Percentiles rank a stretch among this genome's conserved stretches.
These are phyloP conservation scores for Tulasnella sp. DNA, from an alignment of 768 basidiomycete genomes.

Conservation along the genomic window DNA sequence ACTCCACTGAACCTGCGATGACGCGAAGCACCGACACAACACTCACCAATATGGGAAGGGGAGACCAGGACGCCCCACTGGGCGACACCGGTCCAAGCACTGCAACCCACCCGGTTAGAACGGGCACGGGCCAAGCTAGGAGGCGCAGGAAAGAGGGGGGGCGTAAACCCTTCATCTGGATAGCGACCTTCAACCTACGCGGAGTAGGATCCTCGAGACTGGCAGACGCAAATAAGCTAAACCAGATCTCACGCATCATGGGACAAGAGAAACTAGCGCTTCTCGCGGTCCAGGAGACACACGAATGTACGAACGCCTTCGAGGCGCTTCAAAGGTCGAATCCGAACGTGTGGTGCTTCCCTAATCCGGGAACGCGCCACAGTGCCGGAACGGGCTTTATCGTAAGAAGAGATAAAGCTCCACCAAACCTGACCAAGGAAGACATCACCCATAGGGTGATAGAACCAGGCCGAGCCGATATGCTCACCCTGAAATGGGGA, in stretches of 20 bases:
- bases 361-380: not conserved
- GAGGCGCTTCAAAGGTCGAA: not conserved
- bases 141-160: not conserved
- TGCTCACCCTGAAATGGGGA: not conserved
- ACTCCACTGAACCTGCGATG: too few relatives aligned
- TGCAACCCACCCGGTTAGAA: too few relatives aligned
- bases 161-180: too few relatives aligned
- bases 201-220: not conserved
- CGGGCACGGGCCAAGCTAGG: too few relatives aligned
- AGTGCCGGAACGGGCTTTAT: not conserved
- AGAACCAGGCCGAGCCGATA: not conserved
- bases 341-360: not conserved
- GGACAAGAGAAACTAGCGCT: not conserved
- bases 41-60: not conserved
- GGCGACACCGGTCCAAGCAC: not conserved
- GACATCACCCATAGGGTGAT: not conserved
- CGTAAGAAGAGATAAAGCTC: too few relatives aligned
- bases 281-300: slow-evolving; percentile 4
- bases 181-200: too few relatives aligned
- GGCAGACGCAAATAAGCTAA: not conserved
- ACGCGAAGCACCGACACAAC: too few relatives aligned
- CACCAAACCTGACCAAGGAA: too few relatives aligned
- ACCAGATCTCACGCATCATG: not conserved
- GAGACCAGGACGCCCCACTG: not conserved
- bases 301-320: not conserved